Evolutionary conservation across 495 filamentous ascomycete genomes (phyloP), one percentile per base, ranked within the genome.

Genomic region (Hypoxylon lienhwacheense): DNA sequence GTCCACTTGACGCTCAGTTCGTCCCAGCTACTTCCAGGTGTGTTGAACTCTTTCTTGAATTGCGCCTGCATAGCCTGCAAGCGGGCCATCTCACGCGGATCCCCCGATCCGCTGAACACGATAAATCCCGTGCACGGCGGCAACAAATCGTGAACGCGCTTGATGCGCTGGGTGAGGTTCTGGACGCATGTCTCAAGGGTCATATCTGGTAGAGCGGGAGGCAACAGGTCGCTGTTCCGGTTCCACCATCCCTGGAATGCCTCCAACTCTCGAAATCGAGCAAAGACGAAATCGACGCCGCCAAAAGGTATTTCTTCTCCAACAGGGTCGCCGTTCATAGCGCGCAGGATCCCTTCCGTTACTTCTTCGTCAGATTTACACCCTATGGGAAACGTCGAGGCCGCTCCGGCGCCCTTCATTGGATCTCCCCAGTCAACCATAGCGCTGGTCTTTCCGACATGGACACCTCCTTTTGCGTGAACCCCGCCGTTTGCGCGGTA

Each of bases 221-320:
- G 52, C 41, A 54, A 41, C n/a, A 20, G 58, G n/a, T 69, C 67
- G 56, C 70, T 74, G 42, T 76, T 76, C 42, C 72, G 70, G 52
- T 86, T 91, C 80, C 86, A 90, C 90, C 90, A 96, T 1, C 89
- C 89, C 19, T 89, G 83, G 10, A 85, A 67, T 24, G 82, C 75
- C 68, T 97, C 95, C 2, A 98, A 79, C 60, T 90, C 89, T 25
- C 90, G 85, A 56, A 98, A 77, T 40, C 93, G 82, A 2, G 83
- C 92, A 85, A 90, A 98, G 7, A 89, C 83, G 62, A 97, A 91
- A 55, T 96, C 90, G 12, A 95, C 85, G 8, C 87, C 89, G 12
- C 79, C 82, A 7, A 72, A 78, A 2, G 85, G 83, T 43, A 90
- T 81, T 15, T 80, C 75, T 10, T 75, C 67, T 25, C 81, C 83